Base-by-base conservation (phyloP, 2,329 filamentous ascomycete genomes). In the Verticillium alfalfae region DNA sequence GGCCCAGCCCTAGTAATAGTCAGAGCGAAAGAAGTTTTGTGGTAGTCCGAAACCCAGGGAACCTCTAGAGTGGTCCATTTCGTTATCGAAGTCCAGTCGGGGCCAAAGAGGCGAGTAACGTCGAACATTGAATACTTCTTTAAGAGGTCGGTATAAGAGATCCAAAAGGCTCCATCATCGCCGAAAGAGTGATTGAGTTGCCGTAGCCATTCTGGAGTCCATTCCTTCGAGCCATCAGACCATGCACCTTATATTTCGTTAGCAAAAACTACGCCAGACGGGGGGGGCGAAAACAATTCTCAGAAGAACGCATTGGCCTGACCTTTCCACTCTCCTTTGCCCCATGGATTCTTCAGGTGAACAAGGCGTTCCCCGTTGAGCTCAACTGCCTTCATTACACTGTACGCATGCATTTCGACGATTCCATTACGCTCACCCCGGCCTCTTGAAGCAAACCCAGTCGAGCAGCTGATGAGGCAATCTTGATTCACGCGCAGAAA, bases 271-370 rank as follows among this genome's bases (percentile, higher is more conserved):
- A 31, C 4, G 26, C 26, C 3, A 31, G 26, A 31, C 26, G 3
- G 26, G 26, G 26, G 26, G 26, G 3, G 2, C 22, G 22, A 22
- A 22, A 31, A 31, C 26, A 31, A 31, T 4, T 31, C 26, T 31
- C 2, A 7, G 73, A 67, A 9, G 18, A 18, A 12, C 64, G 70
- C 85, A 88, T 91, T 91, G 95, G 1, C 13, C 18, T 5, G 81
- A 1, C 92, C 92, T 36, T 85, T 89, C 91, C 91, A 95, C 73
- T 93, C 91, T 37, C 84, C 86, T 65, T 87, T 86, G 1, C 91
- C 92, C 91, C 91, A 95, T 0, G 92, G 92, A 67, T 95, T 95
- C 66, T 81, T 84, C 45, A 92, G 76, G 58, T 87, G 81, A 2
- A 92, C 77, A 1, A 93, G 77, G 2, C 88, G 83, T 34, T 87